Conservation (phyloP, 164 flowering plant species). For the Magnolia kwangsiensis region DNA sequence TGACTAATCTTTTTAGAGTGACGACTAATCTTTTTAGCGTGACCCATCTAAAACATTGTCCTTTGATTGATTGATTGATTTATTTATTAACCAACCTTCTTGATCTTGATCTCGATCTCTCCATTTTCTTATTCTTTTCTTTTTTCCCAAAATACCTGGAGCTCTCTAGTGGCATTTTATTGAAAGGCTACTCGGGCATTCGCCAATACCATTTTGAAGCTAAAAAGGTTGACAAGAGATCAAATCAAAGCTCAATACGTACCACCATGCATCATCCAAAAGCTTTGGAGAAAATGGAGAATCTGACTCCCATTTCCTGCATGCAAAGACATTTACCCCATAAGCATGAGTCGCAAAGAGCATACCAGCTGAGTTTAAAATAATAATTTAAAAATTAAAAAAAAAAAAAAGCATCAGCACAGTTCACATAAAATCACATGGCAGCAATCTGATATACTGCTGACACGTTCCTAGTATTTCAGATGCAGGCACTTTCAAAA, state of each 20-base stretch:
- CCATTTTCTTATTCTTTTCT: too few species aligned
- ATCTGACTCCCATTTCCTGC: slow-evolving; percentile 4
- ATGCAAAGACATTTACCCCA: slow-evolving; percentile 1
- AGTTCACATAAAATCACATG: neutral
- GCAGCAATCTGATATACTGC: neutral
- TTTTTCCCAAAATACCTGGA: too few species aligned
- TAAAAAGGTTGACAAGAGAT: neutral
- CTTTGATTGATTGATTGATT: too few species aligned
- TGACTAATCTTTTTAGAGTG: too few species aligned
- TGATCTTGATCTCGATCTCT: too few species aligned
- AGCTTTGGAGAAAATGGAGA: neutral
- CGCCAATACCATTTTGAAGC: neutral
- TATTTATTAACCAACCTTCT: too few species aligned
- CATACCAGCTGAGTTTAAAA: neutral
- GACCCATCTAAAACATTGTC: too few species aligned
- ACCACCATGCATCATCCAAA: neutral
- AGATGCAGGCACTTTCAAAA: neutral
- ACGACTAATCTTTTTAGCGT: too few species aligned
- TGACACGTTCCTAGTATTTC: neutral
- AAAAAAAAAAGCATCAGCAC: too few species aligned
- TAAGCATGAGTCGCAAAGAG: neutral
- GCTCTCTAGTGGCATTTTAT: too few species aligned
- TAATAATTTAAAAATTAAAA: too few species aligned
- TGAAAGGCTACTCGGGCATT: neutral
- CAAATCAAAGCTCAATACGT: neutral